These are phyloP conservation scores for Ceratobasidium sp. DNA, from an alignment of 1,284 basidiomycete species.

Conservation along the genomic window DNA sequence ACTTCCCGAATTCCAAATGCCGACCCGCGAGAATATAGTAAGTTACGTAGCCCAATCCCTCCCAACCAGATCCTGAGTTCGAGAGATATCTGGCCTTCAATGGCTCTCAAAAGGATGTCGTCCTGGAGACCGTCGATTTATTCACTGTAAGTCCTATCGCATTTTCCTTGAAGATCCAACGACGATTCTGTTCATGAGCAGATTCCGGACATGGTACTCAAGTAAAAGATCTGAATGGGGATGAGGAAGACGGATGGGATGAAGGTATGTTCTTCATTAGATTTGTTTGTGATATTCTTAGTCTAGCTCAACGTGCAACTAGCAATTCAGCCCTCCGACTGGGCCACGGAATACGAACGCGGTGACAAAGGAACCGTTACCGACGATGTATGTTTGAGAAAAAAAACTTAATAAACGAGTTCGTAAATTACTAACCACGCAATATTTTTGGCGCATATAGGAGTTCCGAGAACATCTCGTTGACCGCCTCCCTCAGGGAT, in stretches of 20 bases:
- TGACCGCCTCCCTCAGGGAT: constrained; percentile 21
- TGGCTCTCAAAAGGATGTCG: constrained; percentile 39
- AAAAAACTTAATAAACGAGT: background rate
- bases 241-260: constrained; percentile 38
- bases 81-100: constrained; percentile 13
- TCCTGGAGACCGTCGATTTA: constrained; percentile 32
- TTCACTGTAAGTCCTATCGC: constrained; percentile 18
- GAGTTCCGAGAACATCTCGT: constrained; percentile 25
- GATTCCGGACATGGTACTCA: constrained; percentile 44
- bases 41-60: background rate
- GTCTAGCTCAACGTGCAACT: no score
- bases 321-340: constrained; percentile 41
- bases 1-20: constrained; percentile 18
- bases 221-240: constrained; percentile 28
- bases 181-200: background rate
- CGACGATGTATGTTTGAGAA: constrained; percentile 27
- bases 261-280: constrained; percentile 9
- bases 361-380: constrained; percentile 21
- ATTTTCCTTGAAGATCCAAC: no score
- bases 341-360: constrained; percentile 37
- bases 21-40: constrained; percentile 41
- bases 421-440: background rate
- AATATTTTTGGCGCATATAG: background rate
- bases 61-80: no score
- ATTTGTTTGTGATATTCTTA: background rate